Evolutionary conservation across 331 rosid species (phyloP).

Genomic region (Quercus tomentella): DNA sequence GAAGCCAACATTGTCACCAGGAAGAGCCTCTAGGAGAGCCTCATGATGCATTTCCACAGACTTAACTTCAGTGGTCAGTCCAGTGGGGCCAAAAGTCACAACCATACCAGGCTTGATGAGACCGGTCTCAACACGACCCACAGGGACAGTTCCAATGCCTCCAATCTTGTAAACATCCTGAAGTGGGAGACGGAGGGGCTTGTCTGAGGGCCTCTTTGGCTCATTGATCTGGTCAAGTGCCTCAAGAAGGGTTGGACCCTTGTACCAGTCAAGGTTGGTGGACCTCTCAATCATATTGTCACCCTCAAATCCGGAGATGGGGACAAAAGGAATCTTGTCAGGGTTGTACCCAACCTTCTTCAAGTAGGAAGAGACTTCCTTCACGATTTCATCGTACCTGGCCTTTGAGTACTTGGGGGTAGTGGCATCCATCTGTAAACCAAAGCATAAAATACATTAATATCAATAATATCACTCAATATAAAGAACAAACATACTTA

Average conservation of each 20-base stretch:
- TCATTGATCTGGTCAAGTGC: constrained; percentile 54
- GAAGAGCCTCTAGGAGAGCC: constrained; percentile 53
- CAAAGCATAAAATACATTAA: not conserved
- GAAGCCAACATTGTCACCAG: constrained; percentile 66
- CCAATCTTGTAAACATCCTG: constrained; percentile 80
- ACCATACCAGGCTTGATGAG: constrained; percentile 55
- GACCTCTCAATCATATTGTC: constrained; percentile 74
- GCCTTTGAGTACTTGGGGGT: constrained; percentile 64
- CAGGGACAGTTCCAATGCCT: constrained; percentile 67
- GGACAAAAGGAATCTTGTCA: constrained; percentile 57
- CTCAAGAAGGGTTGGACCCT: constrained; percentile 73
- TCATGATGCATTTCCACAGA: constrained; percentile 76
- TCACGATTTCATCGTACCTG: constrained; percentile 58
- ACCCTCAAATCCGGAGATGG: constrained; percentile 69
- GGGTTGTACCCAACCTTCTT: constrained; percentile 74
- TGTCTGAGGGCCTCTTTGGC: constrained; percentile 66
- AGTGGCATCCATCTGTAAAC: constrained; percentile 57
- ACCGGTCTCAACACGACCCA: constrained; percentile 67
- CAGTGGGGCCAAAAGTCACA: constrained; percentile 54
- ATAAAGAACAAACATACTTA: not conserved
- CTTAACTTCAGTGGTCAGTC: constrained; percentile 62
- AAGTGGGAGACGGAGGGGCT: constrained; percentile 62
- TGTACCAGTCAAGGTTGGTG: constrained; percentile 69
- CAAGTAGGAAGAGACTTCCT: constrained; percentile 66
- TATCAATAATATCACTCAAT: not conserved